These are phyloP conservation scores for Fusarium sp. DNA, from an alignment of 2,329 filamentous ascomycete genomes.

Conservation along the genomic window DNA sequence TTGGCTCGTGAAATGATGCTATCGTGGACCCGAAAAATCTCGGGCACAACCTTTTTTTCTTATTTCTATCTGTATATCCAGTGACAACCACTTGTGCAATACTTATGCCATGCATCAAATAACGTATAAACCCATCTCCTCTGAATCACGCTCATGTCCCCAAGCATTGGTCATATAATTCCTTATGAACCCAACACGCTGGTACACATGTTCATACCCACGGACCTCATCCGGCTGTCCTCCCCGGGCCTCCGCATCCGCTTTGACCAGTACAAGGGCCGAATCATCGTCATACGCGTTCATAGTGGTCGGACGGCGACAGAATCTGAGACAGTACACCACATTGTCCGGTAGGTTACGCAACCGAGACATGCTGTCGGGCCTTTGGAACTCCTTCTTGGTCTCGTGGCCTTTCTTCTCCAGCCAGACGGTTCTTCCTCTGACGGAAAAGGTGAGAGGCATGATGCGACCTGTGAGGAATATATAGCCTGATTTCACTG, in stretches of 20 bases:
- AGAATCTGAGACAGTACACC: conserved; percentile 29
- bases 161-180: conserved; percentile 31
- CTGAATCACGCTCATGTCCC: conserved; percentile 25
- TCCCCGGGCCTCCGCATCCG: conserved; percentile 1
- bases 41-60: background rate
- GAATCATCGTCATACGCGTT: conserved; percentile 34
- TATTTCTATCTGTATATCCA: background rate
- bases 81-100: background rate
- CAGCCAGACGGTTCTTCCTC: conserved; percentile 7
- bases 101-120: conserved; percentile 14
- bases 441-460: conserved; percentile 8
- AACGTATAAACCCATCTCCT: conserved; percentile 27
- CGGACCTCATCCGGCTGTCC: conserved; percentile 29
- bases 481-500: conserved; percentile 33
- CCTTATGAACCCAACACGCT: conserved; percentile 33
- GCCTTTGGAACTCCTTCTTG: conserved; percentile 12
- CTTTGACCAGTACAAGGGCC: conserved; percentile 33
- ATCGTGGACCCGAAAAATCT: background rate
- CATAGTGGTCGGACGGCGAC: conserved; percentile 3
- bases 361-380: conserved; percentile 34
- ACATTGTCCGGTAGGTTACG: conserved; percentile 5
- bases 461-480: conserved; percentile 35
- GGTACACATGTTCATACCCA: conserved; percentile 28
- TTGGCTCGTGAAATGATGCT: background rate
- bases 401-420: conserved; percentile 9